phyloP scores from a whole-genome alignment of 345 rosid genomes.

The Acer yangbiense region DNA sequence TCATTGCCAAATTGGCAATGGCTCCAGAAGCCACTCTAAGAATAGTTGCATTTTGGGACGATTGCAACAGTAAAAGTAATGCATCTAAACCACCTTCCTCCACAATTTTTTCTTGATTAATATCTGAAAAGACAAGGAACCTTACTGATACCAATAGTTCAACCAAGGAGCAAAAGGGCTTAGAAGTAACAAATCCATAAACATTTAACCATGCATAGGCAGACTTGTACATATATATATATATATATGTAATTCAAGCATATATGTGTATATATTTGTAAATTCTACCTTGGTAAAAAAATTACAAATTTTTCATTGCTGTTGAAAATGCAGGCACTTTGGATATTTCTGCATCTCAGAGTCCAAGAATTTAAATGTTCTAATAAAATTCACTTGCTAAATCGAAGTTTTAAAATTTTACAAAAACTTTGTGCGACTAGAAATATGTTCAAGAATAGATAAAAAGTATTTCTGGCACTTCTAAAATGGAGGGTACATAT shows the following conservation, averaged over 20 bases:
- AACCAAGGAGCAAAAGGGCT: background rate
- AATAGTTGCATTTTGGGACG: slow-evolving; percentile 73
- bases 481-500: background rate
- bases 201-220: background rate
- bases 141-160: background rate
- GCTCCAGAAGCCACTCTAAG: slow-evolving; percentile 98
- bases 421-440: background rate
- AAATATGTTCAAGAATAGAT: no score
- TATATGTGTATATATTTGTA: background rate
- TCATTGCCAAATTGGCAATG: slow-evolving; percentile 96
- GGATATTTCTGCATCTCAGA: background rate
- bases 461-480: background rate
- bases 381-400: background rate
- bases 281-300: background rate
- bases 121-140: slow-evolving; percentile 46
- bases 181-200: background rate
- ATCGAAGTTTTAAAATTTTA: background rate
- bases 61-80: slow-evolving; percentile 61
- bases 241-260: background rate
- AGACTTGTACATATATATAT: no score
- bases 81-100: slow-evolving; percentile 97
- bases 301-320: background rate
- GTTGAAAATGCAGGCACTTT: background rate
- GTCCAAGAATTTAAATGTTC: background rate
- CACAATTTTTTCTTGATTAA: slow-evolving; percentile 82